Conservation (phyloP, 331 rosid species). For the Erythrophleum ivorense region DNA sequence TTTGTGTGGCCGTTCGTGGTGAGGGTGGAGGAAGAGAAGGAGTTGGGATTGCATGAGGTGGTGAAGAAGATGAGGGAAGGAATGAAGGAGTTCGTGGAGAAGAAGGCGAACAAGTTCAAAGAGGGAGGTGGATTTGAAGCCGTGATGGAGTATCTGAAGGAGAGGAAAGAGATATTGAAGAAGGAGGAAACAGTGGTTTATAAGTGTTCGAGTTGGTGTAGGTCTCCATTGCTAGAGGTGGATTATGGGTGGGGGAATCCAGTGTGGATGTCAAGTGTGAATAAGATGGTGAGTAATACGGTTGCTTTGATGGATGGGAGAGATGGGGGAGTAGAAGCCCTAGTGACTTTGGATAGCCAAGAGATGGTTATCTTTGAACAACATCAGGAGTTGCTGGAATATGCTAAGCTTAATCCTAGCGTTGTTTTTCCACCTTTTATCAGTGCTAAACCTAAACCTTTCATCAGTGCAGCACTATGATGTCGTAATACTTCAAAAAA, state of each 20-base stretch:
- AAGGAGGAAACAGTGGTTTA: constrained; percentile 15
- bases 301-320: constrained; percentile 48
- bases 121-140: constrained; percentile 37
- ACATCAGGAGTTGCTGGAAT: not conserved
- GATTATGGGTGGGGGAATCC: constrained; percentile 52
- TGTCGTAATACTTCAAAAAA: not conserved
- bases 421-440: not conserved
- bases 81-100: constrained; percentile 41
- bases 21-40: constrained; percentile 43
- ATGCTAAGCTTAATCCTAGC: constrained; percentile 44
- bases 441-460: not conserved
- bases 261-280: constrained; percentile 40
- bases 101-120: constrained; percentile 33
- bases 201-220: constrained; percentile 54
- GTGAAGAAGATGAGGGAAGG: constrained; percentile 46
- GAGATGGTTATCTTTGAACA: constrained; percentile 25
- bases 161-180: constrained; percentile 38
- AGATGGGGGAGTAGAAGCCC: constrained; percentile 52
- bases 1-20: constrained; percentile 50
- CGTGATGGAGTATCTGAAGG: constrained; percentile 44
- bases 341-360: constrained; percentile 38
- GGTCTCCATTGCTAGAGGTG: constrained; percentile 19
- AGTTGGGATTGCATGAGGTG: constrained; percentile 35
- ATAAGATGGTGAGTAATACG: constrained; percentile 36
- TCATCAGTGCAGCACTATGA: not conserved